phyloP scores from a whole-genome alignment of 164 flowering plant genomes.

The Nymphaea thermarum region DNA sequence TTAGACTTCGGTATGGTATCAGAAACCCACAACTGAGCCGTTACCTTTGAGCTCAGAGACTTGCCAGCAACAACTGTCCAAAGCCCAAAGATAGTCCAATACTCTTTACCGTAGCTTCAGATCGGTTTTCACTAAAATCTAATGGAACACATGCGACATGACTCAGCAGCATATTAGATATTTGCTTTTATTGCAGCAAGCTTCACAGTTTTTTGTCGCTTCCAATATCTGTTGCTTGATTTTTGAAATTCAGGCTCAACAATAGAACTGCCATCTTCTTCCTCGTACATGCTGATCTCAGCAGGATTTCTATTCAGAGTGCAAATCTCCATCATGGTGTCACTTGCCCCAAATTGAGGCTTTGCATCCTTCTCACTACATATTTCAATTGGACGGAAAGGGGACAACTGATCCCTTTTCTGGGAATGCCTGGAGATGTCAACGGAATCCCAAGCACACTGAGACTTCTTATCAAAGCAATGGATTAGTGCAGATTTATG shows the following conservation, averaged over 20 bases:
- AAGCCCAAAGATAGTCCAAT: too few relatives aligned
- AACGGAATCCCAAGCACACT: conserved; percentile 8
- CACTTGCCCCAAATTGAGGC: conserved; percentile 11
- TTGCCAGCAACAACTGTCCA: too few relatives aligned
- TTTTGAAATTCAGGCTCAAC: conserved; percentile 31
- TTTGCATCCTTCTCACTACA: conserved; percentile 4
- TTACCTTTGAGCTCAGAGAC: too few relatives aligned
- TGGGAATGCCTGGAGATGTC: conserved; percentile 2
- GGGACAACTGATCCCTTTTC: not conserved
- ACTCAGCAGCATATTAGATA: not conserved
- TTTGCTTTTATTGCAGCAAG: conserved; percentile 11
- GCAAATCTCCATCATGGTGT: conserved; percentile 20
- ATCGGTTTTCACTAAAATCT: too few relatives aligned
- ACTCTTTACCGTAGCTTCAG: too few relatives aligned
- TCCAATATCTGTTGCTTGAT: conserved; percentile 10
- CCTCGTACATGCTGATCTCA: conserved; percentile 53
- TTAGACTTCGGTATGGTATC: too few relatives aligned
- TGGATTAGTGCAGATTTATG: conserved; percentile 11
- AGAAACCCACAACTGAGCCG: too few relatives aligned
- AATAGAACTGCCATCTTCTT: conserved; percentile 37
- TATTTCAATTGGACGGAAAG: not conserved
- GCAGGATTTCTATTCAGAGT: conserved; percentile 66
- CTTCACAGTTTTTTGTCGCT: conserved; percentile 23
- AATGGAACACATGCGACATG: too few relatives aligned
- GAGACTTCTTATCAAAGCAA: conserved; percentile 11